A percentile compares a stretch with the other conserved stretches of the same genome.
Conservation (phyloP, 2,329 filamentous ascomycete genomes). For the Pestalotiopsis fici region DNA sequence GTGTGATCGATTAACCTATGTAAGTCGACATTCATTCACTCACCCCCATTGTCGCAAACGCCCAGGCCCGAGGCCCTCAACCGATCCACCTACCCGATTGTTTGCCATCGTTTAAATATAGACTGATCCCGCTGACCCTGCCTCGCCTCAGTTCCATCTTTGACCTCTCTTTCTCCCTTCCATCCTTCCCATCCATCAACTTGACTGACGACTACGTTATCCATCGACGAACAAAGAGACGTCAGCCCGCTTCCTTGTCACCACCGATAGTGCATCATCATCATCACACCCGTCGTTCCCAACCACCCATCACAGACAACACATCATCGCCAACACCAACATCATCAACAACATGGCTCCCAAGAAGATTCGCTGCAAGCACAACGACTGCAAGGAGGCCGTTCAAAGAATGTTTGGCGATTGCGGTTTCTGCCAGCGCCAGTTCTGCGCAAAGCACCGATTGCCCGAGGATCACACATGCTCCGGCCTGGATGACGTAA, state of each 20-base stretch:
- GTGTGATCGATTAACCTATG: conserved; percentile 4
- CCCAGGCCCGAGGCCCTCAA: not conserved
- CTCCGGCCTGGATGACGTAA: conserved; percentile 83
- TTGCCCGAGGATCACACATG: conserved; percentile 95
- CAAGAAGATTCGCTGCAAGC: conserved; percentile 82
- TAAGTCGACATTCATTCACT: not conserved
- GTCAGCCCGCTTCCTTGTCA: not conserved
- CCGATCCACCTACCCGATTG: not conserved
- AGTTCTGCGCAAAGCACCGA: conserved; percentile 94
- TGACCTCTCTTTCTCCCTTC: not conserved
- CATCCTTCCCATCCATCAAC: not conserved
- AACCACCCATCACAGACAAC: not conserved
- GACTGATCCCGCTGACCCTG: conserved; percentile 6
- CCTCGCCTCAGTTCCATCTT: not conserved
- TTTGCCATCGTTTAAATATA: conserved; percentile 8
- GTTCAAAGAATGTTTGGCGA: conserved; percentile 95
- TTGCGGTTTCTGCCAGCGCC: conserved; percentile 90
- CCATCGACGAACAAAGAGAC: not conserved
- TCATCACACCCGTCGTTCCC: not conserved
- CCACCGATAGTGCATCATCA: not conserved
- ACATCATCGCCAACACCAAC: not conserved
- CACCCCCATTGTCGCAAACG: not conserved
- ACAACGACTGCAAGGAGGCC: conserved; percentile 84
- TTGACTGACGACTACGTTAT: not conserved
- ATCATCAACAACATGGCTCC: conserved; percentile 59